Conservation (phyloP, 2,329 filamentous ascomycete genomes). For the Aspergillus japonicus region DNA sequence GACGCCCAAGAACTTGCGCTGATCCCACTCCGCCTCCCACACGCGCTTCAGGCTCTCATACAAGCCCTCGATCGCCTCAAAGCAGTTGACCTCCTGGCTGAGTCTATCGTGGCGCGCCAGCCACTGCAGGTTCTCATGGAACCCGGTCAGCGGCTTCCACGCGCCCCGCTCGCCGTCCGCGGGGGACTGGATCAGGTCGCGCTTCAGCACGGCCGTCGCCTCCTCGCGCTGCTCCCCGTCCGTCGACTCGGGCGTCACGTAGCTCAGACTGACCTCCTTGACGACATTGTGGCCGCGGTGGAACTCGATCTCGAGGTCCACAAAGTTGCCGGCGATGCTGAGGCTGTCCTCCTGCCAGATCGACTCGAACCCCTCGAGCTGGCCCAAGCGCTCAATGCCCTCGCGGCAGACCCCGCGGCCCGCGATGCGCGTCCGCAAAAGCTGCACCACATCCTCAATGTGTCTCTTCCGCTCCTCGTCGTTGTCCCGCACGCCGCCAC, state of each 20-base stretch:
- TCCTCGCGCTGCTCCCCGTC: slow-evolving; percentile 44
- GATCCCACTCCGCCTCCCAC: slow-evolving; percentile 43
- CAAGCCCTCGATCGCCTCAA: slow-evolving; percentile 46
- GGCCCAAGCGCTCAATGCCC: slow-evolving; percentile 43
- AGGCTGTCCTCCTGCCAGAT: slow-evolving; percentile 49
- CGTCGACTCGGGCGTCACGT: slow-evolving; percentile 41
- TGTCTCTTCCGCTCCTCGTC: slow-evolving; percentile 43
- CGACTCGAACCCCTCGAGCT: slow-evolving; percentile 46
- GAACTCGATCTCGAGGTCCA: slow-evolving; percentile 49
- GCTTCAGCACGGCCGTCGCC: slow-evolving; percentile 44
- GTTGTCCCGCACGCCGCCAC: slow-evolving; percentile 35
- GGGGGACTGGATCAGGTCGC: slow-evolving; percentile 36
- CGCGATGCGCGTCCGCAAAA: slow-evolving; percentile 41
- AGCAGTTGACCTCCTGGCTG: slow-evolving; percentile 47
- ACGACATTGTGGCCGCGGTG: slow-evolving; percentile 41
- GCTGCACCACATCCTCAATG: slow-evolving; percentile 42
- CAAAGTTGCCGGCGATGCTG: slow-evolving; percentile 47
- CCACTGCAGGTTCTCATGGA: slow-evolving; percentile 45
- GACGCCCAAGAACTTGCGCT: slow-evolving; percentile 27
- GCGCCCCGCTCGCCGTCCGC: slow-evolving; percentile 31
- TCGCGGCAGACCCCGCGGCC: slow-evolving; percentile 47
- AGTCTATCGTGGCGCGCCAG: slow-evolving; percentile 46
- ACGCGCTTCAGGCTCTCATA: slow-evolving; percentile 43
- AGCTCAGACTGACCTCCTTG: slow-evolving; percentile 44
- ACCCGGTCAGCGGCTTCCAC: slow-evolving; percentile 41